Evolutionary conservation across 768 basidiomycete genomes (phyloP).

Genomic region (Hydnum rufescens): DNA sequence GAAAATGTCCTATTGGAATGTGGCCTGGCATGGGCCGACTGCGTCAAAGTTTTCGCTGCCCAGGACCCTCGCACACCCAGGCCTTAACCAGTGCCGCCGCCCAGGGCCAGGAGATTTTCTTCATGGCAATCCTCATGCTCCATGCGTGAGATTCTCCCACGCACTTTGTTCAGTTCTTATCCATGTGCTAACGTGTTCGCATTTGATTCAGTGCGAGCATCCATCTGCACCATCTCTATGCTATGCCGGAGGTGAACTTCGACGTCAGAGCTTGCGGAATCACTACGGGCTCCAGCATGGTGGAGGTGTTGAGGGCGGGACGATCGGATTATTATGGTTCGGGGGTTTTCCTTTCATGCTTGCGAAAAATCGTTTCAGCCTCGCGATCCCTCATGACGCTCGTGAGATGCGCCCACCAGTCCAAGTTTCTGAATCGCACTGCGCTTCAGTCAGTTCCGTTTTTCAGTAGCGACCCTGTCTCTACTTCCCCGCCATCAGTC

Average conservation of each 20-base stretch:
- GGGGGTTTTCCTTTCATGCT: background rate
- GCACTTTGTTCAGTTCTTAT: background rate
- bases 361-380: background rate
- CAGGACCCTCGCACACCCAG: too few relatives aligned
- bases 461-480: background rate
- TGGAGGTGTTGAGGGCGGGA: too few relatives aligned
- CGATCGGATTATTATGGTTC: background rate
- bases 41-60: background rate
- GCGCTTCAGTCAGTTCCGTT: background rate
- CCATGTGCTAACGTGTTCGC: background rate
- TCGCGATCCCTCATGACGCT: background rate
- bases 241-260: conserved; percentile 2
- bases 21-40: conserved; percentile 1
- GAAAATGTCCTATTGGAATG: conserved; percentile 1
- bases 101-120: background rate
- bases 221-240: conserved; percentile 4
- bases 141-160: background rate
- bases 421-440: background rate
- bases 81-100: too few relatives aligned
- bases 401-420: background rate
- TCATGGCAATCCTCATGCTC: conserved; percentile 1
- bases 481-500: background rate
- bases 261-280: background rate
- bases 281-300: background rate
- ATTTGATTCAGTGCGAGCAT: background rate